These are phyloP conservation scores for Coelastrella sp. DNA, from an alignment of 139 green algal species.

Conservation along the genomic window DNA sequence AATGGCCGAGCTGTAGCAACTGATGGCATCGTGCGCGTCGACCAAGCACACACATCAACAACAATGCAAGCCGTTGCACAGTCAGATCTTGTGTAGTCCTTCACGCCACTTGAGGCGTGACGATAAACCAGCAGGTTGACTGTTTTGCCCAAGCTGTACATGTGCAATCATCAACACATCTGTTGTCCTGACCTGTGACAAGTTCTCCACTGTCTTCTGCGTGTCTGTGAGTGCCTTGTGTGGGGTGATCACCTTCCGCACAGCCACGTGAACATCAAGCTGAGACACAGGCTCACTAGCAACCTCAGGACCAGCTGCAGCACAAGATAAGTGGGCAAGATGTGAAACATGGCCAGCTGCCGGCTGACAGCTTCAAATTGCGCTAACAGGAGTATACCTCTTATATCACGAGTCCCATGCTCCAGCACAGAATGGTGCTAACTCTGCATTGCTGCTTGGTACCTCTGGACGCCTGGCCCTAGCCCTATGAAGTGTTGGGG, in stretches of 20 bases:
- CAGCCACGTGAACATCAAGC: conserved; percentile 1
- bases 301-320: conserved; percentile 26
- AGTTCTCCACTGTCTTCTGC: conserved; percentile 37
- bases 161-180: neutral
- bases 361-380: too few relatives aligned
- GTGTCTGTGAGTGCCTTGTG: conserved; percentile 19
- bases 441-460: neutral
- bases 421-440: neutral
- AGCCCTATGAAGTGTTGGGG: too few relatives aligned
- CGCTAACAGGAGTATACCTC: too few relatives aligned
- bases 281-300: neutral
- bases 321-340: neutral
- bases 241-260: neutral
- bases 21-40: neutral
- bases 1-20: too few relatives aligned
- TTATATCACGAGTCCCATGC: too few relatives aligned
- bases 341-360: too few relatives aligned
- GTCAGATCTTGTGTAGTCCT: too few relatives aligned
- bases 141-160: too few relatives aligned
- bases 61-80: too few relatives aligned
- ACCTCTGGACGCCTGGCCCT: too few relatives aligned
- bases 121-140: too few relatives aligned
- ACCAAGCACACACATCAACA: neutral
- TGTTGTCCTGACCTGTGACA: conserved; percentile 43
- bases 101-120: too few relatives aligned